Base-by-base conservation (phyloP, 2,329 filamentous ascomycete species). In the Fusarium sp. region DNA sequence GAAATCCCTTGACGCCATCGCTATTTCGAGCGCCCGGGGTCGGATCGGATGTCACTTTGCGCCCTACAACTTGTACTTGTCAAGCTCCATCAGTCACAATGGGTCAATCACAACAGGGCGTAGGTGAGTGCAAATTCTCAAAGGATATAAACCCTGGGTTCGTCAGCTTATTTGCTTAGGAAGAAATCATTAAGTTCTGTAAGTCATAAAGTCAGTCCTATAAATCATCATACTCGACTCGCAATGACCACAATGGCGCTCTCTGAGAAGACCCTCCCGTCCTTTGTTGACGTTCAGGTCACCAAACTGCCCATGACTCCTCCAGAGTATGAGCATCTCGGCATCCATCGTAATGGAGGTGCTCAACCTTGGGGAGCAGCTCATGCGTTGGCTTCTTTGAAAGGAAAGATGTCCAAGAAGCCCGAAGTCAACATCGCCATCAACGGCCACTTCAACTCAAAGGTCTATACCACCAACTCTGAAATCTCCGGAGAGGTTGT, bases 1-100 rank as follows among this genome's bases (percentile, higher is more conserved):
- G 27, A 40, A 23, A 49, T 43, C 15, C 19, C 4, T 59, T 61
- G 43, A 45, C 53, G 19, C 46, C 22, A 37, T 20, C 30, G 22
- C n/a, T 46, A 39, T 47, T 32, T 40, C 14, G 4, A 46, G 25
- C 20, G 45, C n/a, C 61, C 52, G 61, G 56, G 56, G 52, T 63
- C 46, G 56, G 66, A 47, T 65, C 61, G 33, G 40, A 59, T 68
- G 56, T 46, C 65, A 55, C 57, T 41, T 30, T 50, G 49, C 66
- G 66, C 66, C 66, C 66, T 69, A 55, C 56, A 61, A 62, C 66
- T 67, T 68, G 66, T 69, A 62, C 65, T 67, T 69, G 66, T 70
- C 66, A 43, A 60, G 56, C 35, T 56, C 37, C 48, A 65, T 69
- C 51, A 50, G 46, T 69, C 61, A 56, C 35, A 56, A 64, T 66